Conservation (phyloP, 306 rosid genomes). For the Begonia fuchsioides region DNA sequence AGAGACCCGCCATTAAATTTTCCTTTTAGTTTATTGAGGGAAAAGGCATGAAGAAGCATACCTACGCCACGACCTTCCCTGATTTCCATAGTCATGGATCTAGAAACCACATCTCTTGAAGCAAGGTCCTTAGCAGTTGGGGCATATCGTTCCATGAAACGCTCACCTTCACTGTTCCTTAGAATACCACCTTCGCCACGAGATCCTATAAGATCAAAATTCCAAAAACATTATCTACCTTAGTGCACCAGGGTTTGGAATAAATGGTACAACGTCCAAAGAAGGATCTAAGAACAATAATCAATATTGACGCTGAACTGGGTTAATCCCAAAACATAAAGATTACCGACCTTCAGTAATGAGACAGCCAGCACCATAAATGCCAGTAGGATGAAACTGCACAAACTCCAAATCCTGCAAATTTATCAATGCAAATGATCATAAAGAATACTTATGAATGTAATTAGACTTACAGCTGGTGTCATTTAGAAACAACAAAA, state of each 20-base stretch:
- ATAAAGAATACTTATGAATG: no score
- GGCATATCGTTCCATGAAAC: slow-evolving; percentile 97
- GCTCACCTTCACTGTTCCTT: slow-evolving; percentile 90
- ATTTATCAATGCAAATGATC: no score
- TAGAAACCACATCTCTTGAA: slow-evolving; percentile 84
- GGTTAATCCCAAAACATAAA: background rate
- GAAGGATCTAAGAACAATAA: background rate
- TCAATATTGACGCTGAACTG: background rate
- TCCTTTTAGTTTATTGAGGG: no score
- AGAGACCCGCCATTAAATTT: no score
- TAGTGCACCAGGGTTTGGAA: background rate
- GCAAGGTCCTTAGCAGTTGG: slow-evolving; percentile 99
- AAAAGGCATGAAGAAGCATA: slow-evolving; percentile 14
- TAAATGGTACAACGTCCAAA: no score
- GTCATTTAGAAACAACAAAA: slow-evolving; percentile 1
- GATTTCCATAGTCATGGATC: slow-evolving; percentile 98
- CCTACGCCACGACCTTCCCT: slow-evolving; percentile 99
- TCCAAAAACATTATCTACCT: slow-evolving; percentile 3
- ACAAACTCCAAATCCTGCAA: slow-evolving; percentile 92
- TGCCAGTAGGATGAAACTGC: slow-evolving; percentile 95
- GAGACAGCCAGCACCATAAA: slow-evolving; percentile 97
- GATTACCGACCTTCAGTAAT: slow-evolving; percentile 63
- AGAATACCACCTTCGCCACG: slow-evolving; percentile 99
- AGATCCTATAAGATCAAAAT: no score
- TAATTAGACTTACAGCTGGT: no score